These are phyloP conservation scores for Stagonosporopsis chrysanthemi DNA, from an alignment of 2,329 filamentous ascomycete genomes.

Conservation along the genomic window DNA sequence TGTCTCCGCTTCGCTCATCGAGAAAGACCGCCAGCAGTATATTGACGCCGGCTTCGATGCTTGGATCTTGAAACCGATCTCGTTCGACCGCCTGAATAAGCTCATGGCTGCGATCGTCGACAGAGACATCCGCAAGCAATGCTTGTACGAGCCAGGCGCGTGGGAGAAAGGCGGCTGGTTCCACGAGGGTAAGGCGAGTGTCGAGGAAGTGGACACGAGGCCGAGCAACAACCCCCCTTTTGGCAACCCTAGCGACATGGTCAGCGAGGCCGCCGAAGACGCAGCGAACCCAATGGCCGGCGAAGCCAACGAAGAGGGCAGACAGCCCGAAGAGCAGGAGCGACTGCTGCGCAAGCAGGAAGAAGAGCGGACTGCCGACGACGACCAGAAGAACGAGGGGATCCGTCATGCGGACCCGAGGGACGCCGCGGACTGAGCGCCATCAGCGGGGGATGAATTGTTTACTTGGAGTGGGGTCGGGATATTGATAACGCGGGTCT, in stretches of 20 bases:
- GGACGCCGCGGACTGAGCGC: slow-evolving; percentile 7
- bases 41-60: slow-evolving; percentile 83
- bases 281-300: slow-evolving; percentile 33
- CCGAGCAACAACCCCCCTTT: slow-evolving; percentile 36
- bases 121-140: slow-evolving; percentile 63
- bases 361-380: slow-evolving; percentile 24
- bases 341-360: slow-evolving; percentile 29
- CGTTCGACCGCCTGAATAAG: slow-evolving; percentile 75
- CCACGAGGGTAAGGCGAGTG: slow-evolving; percentile 48
- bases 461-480: too few species aligned
- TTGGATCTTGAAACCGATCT: slow-evolving; percentile 89
- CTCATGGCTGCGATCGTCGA: slow-evolving; percentile 75
- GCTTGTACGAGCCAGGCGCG: slow-evolving; percentile 72
- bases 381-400: slow-evolving; percentile 20
- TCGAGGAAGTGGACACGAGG: slow-evolving; percentile 49
- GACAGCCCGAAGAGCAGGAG: slow-evolving; percentile 34
- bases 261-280: slow-evolving; percentile 25
- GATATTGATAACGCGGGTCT: neutral
- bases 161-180: slow-evolving; percentile 95
- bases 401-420: slow-evolving; percentile 6
- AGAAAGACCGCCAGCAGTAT: slow-evolving; percentile 73
- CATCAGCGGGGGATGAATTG: too few species aligned
- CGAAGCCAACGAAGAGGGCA: slow-evolving; percentile 22
- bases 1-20: slow-evolving; percentile 82
- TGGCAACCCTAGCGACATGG: slow-evolving; percentile 27